Base-by-base conservation (phyloP, 129 eudicot species). In the Flaveria linearis region DNA sequence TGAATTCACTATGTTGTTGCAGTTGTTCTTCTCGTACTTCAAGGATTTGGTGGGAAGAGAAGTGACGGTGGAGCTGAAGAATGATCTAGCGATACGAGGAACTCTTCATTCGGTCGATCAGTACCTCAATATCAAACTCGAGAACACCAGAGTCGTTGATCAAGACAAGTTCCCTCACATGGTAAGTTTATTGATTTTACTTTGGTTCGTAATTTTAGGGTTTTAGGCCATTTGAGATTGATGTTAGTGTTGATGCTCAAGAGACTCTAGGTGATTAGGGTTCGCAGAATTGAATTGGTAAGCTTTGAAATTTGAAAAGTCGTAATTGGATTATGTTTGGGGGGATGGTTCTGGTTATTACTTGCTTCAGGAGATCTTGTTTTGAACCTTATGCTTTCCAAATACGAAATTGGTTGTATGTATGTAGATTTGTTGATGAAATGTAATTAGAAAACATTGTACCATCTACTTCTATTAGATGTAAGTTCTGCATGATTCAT, bases 1-100 rank as follows among this genome's bases (percentile, higher is more conserved):
- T 12, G 20, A 9, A 1, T 1, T 15, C 0, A 9, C 0, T 16
- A 17, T 3, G 2, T 42, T 57, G 33, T 30, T 68, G 96, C 97
- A 95, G 99, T 84, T 95, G 91, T 95, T 95, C 89, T 95, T 95
- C 87, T 95, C 99, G 47, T 95, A 95, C 60, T 95, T 95, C 81
- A 95, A 95, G 91, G 96, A 95, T 75, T 76, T 95, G 79, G 99
- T 95, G 55, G 99, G 97, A 5, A 76, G 92, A 71, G 99, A 95
- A 87, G 99, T 95, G 75, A 92, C 96, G 1, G 99, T 95, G 39
- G 99, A 95, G 72, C 80, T 95, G 64, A 95, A 95, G 89, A 95
- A 95, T 65, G 97, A 95, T 86, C 78, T 95, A 28, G 99, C 99
- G 3, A 91, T 95, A 23, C 68, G 99, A 57, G 97, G 99, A 26